phyloP scores from a whole-genome alignment of 1,139 yeast genomes.

The Lizanozyma gosingica region DNA sequence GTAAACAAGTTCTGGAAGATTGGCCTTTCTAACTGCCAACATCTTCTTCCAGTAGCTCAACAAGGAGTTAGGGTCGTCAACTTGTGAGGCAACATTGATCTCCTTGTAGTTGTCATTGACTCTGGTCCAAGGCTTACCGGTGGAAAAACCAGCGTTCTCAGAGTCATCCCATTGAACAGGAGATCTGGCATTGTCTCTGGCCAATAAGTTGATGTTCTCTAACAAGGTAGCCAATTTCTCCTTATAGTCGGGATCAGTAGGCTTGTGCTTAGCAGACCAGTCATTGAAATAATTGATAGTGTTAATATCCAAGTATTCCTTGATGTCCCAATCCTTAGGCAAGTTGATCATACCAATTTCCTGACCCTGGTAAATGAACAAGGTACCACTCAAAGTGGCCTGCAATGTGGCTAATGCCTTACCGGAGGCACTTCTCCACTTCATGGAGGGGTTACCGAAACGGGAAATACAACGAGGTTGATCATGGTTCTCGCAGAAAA shows the following conservation, averaged over 20 bases:
- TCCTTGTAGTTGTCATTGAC: constrained; percentile 42
- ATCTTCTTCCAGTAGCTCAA: constrained; percentile 37
- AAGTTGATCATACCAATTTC: constrained; percentile 50
- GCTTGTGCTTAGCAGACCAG: too few relatives aligned
- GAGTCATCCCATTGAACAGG: constrained; percentile 51
- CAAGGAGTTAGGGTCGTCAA: constrained; percentile 38
- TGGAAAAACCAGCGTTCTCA: constrained; percentile 40
- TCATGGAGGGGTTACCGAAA: constrained; percentile 36
- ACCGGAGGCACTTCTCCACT: constrained; percentile 28
- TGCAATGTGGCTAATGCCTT: constrained; percentile 42
- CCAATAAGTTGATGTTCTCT: constrained; percentile 26
- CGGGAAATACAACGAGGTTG: constrained; percentile 46
- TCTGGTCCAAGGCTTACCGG: constrained; percentile 46
- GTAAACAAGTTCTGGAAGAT: constrained; percentile 36
- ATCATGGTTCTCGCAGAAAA: constrained; percentile 51
- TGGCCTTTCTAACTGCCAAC: constrained; percentile 34
- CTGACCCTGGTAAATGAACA: constrained; percentile 53
- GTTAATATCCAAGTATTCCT: constrained; percentile 44
- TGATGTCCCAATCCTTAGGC: constrained; percentile 36
- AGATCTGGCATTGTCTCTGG: constrained; percentile 49
- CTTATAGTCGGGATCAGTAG: too few relatives aligned
- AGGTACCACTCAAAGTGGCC: constrained; percentile 44
- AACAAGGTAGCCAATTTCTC: constrained; percentile 20
- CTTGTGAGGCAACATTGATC: constrained; percentile 41
- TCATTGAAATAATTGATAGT: constrained; percentile 36